These are phyloP conservation scores for Mortierella sp. DNA, from an alignment of 371 early-diverging fungal species.

Conservation along the genomic window DNA sequence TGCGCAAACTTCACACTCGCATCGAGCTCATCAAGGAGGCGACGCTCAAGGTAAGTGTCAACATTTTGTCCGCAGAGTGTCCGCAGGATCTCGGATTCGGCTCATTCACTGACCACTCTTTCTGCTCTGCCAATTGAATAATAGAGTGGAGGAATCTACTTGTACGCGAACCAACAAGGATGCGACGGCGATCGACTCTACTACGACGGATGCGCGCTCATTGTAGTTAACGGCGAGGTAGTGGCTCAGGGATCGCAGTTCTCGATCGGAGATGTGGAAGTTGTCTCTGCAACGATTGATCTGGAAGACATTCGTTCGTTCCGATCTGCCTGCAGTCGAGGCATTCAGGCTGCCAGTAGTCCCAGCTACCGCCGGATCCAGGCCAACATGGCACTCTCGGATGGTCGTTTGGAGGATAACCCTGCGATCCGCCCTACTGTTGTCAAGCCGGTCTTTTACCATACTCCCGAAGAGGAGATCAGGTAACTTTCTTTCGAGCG, in stretches of 20 bases:
- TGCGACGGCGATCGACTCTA: constrained; percentile 99
- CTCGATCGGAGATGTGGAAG: constrained; percentile 94
- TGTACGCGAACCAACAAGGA: constrained; percentile 97
- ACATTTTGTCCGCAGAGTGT: background rate
- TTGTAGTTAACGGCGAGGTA: constrained; percentile 91
- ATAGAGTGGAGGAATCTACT: constrained; percentile 91
- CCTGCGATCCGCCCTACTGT: constrained; percentile 33
- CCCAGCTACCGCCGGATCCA: constrained; percentile 74
- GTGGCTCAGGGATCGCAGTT: constrained; percentile 96
- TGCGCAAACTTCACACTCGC: constrained; percentile 88
- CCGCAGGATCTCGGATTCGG: background rate
- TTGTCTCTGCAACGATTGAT: constrained; percentile 92
- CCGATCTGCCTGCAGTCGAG: constrained; percentile 81
- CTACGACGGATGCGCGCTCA: constrained; percentile 96
- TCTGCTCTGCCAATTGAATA: background rate
- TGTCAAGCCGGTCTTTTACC: constrained; percentile 63
- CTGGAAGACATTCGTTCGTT: constrained; percentile 90
- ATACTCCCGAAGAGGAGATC: constrained; percentile 86
- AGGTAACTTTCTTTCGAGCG: constrained; percentile 55
- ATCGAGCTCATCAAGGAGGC: constrained; percentile 92
- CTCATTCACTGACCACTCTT: background rate
- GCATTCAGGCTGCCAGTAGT: constrained; percentile 82
- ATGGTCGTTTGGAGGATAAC: constrained; percentile 60
- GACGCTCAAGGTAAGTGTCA: constrained; percentile 79
- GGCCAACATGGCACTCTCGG: constrained; percentile 69